A percentile compares a stretch with the other conserved stretches of the same genome.
Evolutionary conservation across 2,329 filamentous ascomycete species (phyloP).

Genomic region (Nemania bipapillata): DNA sequence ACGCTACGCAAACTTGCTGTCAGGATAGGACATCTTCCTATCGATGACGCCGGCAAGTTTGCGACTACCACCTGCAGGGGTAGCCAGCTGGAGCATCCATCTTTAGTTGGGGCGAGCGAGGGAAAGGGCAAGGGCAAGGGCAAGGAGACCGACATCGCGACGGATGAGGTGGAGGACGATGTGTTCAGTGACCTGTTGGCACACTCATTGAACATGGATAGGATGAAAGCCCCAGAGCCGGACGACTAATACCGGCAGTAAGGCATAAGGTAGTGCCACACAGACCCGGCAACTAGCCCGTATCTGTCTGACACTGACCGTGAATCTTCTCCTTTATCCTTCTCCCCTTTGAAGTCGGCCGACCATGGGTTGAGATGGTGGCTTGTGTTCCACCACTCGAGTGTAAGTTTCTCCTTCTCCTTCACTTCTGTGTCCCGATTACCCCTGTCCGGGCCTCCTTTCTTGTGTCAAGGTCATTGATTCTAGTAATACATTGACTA

Average conservation of each 20-base stretch:
- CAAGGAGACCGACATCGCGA: constrained; percentile 23
- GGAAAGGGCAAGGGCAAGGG: constrained; percentile 20
- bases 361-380: constrained; percentile 11
- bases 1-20: constrained; percentile 28
- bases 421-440: constrained; percentile 16
- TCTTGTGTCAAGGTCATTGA: constrained; percentile 12
- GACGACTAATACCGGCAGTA: constrained; percentile 26
- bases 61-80: constrained; percentile 24
- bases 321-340: constrained; percentile 14
- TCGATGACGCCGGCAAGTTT: constrained; percentile 25
- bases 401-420: constrained; percentile 16
- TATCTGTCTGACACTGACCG: constrained; percentile 17
- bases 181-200: constrained; percentile 26
- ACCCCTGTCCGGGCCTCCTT: constrained; percentile 11
- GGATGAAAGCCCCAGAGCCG: constrained; percentile 19
- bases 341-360: constrained; percentile 15
- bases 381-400: constrained; percentile 9
- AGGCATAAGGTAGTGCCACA: constrained; percentile 19
- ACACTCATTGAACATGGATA: constrained; percentile 23
- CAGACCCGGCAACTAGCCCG: constrained; percentile 16
- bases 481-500: constrained; percentile 21
- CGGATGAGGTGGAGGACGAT: constrained; percentile 27
- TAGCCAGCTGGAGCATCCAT: constrained; percentile 21
- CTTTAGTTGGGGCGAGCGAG: constrained; percentile 23
- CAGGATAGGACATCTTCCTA: constrained; percentile 25